Evolutionary conservation across 768 basidiomycete species (phyloP), one percentile per base, ranked within the genome.

Genomic region (Xerocomus spinulosus): DNA sequence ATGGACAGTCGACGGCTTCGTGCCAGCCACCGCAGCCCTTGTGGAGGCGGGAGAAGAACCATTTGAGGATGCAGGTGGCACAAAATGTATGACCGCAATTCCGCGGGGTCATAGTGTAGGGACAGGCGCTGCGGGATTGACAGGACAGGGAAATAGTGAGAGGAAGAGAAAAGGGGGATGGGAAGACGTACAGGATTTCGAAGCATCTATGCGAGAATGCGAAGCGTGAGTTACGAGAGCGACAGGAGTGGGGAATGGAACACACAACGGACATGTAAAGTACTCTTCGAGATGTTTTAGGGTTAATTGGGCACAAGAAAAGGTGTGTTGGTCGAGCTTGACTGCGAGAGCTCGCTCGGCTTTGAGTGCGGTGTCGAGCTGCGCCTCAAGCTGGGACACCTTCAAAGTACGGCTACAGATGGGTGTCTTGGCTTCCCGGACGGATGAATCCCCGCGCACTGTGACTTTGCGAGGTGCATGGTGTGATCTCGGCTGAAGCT

Each of bases 51-150:
- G 82, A 80, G 69, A 84, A 85, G 66, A 80, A 79, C 80, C 82
- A 83, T 57, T 78, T 79, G 25, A 85, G 63, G 51, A 83, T 80
- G 64, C 82, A 85, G 40, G 80, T 66, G 25, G 79, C 77, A 59
- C 82, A 85, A 58, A 82, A 86, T 4, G 82, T 77, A 57, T 87
- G 85, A 9, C 85, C 84, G 51, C 84, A 86, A 33, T 69, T 66
- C 13, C 69, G 70, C 15, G 80, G 76, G 48, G 71, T 75, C 34
- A 85, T 66, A 26, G 68, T 67, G 58, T 81, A 81, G 8, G 85
- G 84, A 52, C 73, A 73, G 2, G 82, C 79, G 52, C 70, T 73
- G 24, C 39, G 26, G 4, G n/a, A 32, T 34, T 8, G 48, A 41
- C 26, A 32, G 20, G 29, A 33, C 25, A 21, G 41, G 9, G 14